Base-by-base conservation (phyloP, 1,284 basidiomycete genomes). In the Golubevia sp. region DNA sequence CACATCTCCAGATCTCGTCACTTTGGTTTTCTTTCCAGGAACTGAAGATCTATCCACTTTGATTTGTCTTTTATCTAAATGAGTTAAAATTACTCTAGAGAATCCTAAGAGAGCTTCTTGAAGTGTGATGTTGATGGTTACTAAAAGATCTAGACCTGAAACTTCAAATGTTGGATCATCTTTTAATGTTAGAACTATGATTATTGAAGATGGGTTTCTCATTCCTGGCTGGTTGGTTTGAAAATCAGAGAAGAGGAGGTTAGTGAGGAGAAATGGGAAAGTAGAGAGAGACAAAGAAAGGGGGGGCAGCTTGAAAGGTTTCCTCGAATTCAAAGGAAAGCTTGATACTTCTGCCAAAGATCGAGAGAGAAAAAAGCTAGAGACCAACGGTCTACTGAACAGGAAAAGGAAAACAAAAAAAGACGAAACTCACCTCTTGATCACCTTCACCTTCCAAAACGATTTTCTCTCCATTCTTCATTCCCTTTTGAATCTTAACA, bases 381-480 rank as follows among this genome's bases (percentile, higher is more conserved):
- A 23, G 30, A 11, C 5, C 5, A 34, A 34, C 5, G 4, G 30
- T 3, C 4, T 3, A 5, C 5, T 3, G 11, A 34, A 34, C 5
- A 34, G 30, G 11, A 34, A 34, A 34, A 11, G 30, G 30, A 11
- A 11, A 34, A 11, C 4, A 5, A 11, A 34, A 5, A 34, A 11
- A 11, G 30, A 34, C 20, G 18, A 49, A 1, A 49, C 62, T 34
- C 30, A 63, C 62, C 38, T 62, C 58, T 48, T 64, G 55, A 58
- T 83, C 80, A 1, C 70, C 76, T 51, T 78, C 68, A n/a, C 74
- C 79, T 44, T 70, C 68, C 61, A 81, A 81, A 1, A 78, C 70
- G 51, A 83, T 75, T 3, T 64, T 61, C 61, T 81, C 74, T 2
- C 76, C 78, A 53, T 80, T 70, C 15, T 67, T 58, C 66, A 75